A percentile compares a stretch with the other conserved stretches of the same genome.
phyloP scores from a whole-genome alignment of 176 grass and related monocot species.

The Bromus sterilis region DNA sequence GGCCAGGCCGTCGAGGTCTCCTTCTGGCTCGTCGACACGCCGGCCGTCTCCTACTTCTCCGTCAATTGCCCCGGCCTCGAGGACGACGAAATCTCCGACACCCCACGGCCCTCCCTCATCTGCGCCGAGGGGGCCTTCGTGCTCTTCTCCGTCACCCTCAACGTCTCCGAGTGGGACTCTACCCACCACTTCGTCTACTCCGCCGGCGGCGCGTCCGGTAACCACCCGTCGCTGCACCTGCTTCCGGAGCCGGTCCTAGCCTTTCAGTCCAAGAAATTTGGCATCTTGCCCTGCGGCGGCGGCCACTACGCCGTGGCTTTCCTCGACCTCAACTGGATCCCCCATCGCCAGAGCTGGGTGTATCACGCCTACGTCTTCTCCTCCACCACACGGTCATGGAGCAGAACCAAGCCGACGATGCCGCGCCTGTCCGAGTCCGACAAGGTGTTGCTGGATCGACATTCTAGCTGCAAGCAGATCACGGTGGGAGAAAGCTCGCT shows the following conservation, averaged over 20 bases:
- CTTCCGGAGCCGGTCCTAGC: neutral
- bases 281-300: neutral
- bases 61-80: neutral
- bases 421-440: no score
- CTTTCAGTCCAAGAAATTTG: neutral
- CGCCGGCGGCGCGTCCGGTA: neutral
- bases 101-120: neutral
- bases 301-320: neutral
- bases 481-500: no score
- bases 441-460: no score
- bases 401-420: no score
- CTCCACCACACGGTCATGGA: no score
- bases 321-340: neutral
- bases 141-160: neutral
- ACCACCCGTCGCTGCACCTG: neutral
- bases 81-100: neutral
- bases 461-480: no score
- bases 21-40: neutral
- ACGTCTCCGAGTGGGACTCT: neutral
- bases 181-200: neutral
- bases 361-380: neutral
- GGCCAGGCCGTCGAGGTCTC: neutral
- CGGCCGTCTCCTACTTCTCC: neutral
- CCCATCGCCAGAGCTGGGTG: neutral
- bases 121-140: neutral